A percentile compares a stretch with the other conserved stretches of the same genome.
These are phyloP conservation scores for Neonectria magnoliae DNA, from an alignment of 2,329 filamentous ascomycete species.

Conservation along the genomic window DNA sequence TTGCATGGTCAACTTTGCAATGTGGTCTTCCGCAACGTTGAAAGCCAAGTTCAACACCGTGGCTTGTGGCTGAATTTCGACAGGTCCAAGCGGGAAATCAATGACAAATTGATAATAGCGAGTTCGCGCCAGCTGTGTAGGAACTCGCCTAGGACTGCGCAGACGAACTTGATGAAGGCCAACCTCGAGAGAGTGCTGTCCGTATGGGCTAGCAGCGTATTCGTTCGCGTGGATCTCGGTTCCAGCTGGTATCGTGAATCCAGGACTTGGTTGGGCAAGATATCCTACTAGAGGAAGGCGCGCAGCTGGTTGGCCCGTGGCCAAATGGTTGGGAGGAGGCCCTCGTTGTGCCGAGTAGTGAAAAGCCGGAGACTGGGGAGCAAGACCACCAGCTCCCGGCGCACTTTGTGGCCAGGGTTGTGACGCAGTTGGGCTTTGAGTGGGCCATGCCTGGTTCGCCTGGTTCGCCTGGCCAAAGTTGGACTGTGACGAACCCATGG, in stretches of 20 bases:
- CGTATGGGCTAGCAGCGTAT: conserved; percentile 53
- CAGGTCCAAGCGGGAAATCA: conserved; percentile 60
- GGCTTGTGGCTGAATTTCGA: conserved; percentile 48
- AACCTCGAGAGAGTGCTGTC: conserved; percentile 53
- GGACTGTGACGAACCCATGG: neutral
- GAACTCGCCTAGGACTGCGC: conserved; percentile 59
- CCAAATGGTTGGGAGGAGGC: neutral
- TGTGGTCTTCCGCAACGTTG: conserved; percentile 49
- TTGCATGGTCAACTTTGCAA: conserved; percentile 49
- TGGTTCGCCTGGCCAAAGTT: neutral
- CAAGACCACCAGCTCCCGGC: neutral
- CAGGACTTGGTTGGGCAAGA: neutral
- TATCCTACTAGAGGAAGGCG: neutral
- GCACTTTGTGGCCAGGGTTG: neutral
- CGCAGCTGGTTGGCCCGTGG: neutral
- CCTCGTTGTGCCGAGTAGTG: neutral
- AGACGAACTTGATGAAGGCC: conserved; percentile 59
- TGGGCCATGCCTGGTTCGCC: neutral
- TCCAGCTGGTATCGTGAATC: neutral
- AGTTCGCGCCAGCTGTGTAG: conserved; percentile 38
- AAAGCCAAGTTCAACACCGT: conserved; percentile 60
- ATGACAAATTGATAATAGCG: conserved; percentile 68
- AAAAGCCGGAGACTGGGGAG: neutral
- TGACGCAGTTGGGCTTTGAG: neutral
- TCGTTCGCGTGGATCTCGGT: conserved; percentile 44